Conservation (phyloP, 2,329 filamentous ascomycete species). For the Beauveria brongniartii region DNA sequence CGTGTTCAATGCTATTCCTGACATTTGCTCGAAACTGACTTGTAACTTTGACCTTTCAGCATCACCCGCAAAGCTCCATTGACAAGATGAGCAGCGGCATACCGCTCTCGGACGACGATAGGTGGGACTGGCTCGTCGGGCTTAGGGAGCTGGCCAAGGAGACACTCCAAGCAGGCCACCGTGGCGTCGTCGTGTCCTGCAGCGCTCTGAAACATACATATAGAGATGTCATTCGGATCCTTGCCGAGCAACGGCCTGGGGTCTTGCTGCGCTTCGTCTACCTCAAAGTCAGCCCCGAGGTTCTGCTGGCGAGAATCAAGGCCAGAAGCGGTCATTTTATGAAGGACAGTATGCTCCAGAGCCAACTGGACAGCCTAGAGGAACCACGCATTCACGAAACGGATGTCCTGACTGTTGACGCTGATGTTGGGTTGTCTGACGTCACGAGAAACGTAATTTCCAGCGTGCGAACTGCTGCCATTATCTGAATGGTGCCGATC, state of each 20-base stretch:
- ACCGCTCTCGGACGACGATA: slow-evolving; percentile 58
- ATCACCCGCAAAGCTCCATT: slow-evolving; percentile 48
- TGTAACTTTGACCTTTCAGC: slow-evolving; percentile 21
- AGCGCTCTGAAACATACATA: slow-evolving; percentile 63
- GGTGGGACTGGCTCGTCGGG: slow-evolving; percentile 61
- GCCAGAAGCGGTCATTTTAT: slow-evolving; percentile 57
- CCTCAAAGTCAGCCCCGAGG: slow-evolving; percentile 48
- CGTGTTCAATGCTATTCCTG: background rate
- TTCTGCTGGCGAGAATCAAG: slow-evolving; percentile 51
- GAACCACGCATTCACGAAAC: slow-evolving; percentile 36
- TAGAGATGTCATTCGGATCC: slow-evolving; percentile 51
- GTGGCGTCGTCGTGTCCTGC: slow-evolving; percentile 51
- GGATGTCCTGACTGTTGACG: slow-evolving; percentile 39
- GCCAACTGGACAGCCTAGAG: slow-evolving; percentile 57
- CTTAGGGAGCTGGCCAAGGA: slow-evolving; percentile 32
- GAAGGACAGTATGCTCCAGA: slow-evolving; percentile 62
- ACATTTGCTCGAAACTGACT: background rate
- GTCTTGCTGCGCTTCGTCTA: slow-evolving; percentile 58
- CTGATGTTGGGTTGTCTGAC: background rate
- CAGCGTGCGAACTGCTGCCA: background rate
- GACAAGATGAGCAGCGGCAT: slow-evolving; percentile 57
- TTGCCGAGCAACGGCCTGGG: slow-evolving; percentile 39
- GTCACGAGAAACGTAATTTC: slow-evolving; percentile 1
- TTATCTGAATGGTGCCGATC: background rate
- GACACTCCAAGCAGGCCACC: background rate